Conservation (phyloP, 2,329 filamentous ascomycete species). For the Fonsecaea nubica region DNA sequence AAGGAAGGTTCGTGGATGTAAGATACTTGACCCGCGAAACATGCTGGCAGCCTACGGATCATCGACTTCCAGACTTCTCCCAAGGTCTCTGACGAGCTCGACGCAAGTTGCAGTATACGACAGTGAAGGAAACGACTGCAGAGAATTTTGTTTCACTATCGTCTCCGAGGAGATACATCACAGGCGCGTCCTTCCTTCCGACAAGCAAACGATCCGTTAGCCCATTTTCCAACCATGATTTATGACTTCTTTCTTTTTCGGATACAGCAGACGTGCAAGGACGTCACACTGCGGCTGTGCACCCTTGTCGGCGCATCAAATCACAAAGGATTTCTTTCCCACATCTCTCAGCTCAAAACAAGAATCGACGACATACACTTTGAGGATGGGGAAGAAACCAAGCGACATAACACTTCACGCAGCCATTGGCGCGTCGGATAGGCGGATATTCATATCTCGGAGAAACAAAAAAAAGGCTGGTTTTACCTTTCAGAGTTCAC, state of each 20-base stretch:
- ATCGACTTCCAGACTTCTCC: conserved; percentile 31
- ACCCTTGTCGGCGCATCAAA: not conserved
- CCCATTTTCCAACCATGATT: not conserved
- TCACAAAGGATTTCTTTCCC: not conserved
- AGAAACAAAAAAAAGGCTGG: not conserved
- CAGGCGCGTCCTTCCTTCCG: not conserved
- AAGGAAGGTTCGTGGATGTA: conserved; percentile 44
- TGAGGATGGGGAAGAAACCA: not conserved
- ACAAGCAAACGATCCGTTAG: not conserved
- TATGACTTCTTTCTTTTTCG: not conserved
- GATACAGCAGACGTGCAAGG: not conserved
- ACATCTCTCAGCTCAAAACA: too few species aligned
- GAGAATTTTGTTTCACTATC: not conserved
- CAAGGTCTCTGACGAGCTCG: conserved; percentile 17
- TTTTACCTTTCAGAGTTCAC: not conserved
- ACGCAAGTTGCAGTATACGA: not conserved
- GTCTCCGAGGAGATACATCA: not conserved
- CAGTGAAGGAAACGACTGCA: not conserved
- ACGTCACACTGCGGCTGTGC: not conserved
- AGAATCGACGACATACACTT: too few species aligned
- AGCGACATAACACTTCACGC: not conserved
- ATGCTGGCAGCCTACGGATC: conserved; percentile 36
- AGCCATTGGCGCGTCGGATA: not conserved
- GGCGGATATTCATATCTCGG: not conserved
- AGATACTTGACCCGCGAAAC: conserved; percentile 46